Evolutionary conservation across 1,284 basidiomycete genomes (phyloP).

Genomic region (Microstroma glucosiphilum): DNA sequence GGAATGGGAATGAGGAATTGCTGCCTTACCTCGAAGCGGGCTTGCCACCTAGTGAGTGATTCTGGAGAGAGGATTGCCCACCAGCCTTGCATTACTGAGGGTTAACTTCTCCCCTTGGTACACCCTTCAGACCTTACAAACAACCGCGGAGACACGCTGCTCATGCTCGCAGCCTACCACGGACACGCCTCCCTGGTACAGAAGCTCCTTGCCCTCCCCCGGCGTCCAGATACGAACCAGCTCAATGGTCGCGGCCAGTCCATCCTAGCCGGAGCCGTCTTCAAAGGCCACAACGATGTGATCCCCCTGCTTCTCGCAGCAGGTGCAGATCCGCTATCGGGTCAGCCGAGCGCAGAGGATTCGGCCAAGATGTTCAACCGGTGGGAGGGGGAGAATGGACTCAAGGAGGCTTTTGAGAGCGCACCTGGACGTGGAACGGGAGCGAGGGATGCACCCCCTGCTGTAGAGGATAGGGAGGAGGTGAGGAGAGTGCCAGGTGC

Average conservation of each 20-base stretch:
- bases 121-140: constrained; percentile 61
- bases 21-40: constrained; percentile 63
- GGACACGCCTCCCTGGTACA: constrained; percentile 62
- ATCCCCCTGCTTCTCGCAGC: constrained; percentile 60
- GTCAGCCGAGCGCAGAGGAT: constrained; percentile 68
- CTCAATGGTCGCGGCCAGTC: constrained; percentile 71
- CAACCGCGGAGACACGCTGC: constrained; percentile 53
- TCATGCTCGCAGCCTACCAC: constrained; percentile 77
- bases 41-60: constrained; percentile 58
- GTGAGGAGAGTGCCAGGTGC: constrained; percentile 22
- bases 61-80: neutral
- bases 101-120: neutral
- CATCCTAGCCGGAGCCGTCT: constrained; percentile 74
- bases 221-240: constrained; percentile 46
- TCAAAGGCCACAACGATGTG: constrained; percentile 65
- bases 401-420: constrained; percentile 23
- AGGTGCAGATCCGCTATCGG: constrained; percentile 65
- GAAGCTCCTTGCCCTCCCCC: constrained; percentile 54
- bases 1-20: constrained; percentile 58
- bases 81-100: neutral
- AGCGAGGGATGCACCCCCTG: constrained; percentile 19
- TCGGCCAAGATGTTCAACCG: constrained; percentile 54
- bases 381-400: constrained; percentile 29
- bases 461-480: constrained; percentile 34
- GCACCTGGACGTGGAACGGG: constrained; percentile 28